Evolutionary conservation across 768 basidiomycete species (phyloP).

Genomic region (Leccinum rimulosum): DNA sequence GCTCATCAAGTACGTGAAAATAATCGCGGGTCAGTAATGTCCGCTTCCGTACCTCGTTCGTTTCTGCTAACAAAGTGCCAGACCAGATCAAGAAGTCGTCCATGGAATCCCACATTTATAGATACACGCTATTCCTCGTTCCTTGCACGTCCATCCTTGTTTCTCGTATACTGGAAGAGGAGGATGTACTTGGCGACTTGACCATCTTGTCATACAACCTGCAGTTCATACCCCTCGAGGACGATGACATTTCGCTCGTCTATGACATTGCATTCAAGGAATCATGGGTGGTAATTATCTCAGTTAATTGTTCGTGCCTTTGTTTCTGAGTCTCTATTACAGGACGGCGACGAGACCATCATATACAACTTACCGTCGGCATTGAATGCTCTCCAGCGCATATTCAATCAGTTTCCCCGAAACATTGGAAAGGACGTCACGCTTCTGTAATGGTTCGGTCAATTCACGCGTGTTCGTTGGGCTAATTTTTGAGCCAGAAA

Average conservation of each 20-base stretch:
- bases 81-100: conserved; percentile 90
- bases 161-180: conserved; percentile 84
- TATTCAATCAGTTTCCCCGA: conserved; percentile 88
- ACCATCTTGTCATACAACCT: conserved; percentile 84
- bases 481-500: conserved; percentile 47
- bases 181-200: conserved; percentile 97
- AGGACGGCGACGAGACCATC: conserved; percentile 93
- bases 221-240: conserved; percentile 91
- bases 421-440: conserved; percentile 92
- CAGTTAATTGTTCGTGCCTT: neutral
- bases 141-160: conserved; percentile 88
- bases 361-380: conserved; percentile 89
- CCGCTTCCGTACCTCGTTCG: conserved; percentile 2
- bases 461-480: neutral
- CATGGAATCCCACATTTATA: conserved; percentile 69
- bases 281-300: conserved; percentile 72
- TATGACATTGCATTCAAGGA: conserved; percentile 82
- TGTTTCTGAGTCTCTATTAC: neutral
- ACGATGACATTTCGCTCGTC: conserved; percentile 91
- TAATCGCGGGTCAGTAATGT: no score
- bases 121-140: conserved; percentile 83
- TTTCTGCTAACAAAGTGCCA: conserved; percentile 36
- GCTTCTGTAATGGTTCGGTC: conserved; percentile 53
- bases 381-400: conserved; percentile 73
- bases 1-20: no score